These are phyloP conservation scores for Stagonosporopsis cucurbitacearum DNA, from an alignment of 2,329 filamentous ascomycete species.

Conservation along the genomic window DNA sequence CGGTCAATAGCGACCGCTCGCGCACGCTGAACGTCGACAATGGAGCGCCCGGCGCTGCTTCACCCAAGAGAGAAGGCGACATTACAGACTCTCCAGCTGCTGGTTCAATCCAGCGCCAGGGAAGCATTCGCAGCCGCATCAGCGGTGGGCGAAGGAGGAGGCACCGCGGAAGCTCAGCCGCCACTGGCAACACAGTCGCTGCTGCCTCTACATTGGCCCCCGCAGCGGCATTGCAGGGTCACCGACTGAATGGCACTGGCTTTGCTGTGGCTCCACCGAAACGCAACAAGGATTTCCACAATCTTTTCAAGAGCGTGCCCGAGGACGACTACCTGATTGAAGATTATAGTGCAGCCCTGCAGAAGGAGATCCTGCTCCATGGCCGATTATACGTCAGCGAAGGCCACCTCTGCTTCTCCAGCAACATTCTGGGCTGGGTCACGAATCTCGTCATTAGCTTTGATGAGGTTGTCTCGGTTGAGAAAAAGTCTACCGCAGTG, in stretches of 20 bases:
- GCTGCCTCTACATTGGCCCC: slow-evolving; percentile 73
- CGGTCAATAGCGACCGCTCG: slow-evolving; percentile 45
- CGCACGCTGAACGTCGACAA: slow-evolving; percentile 50
- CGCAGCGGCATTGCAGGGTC: slow-evolving; percentile 65
- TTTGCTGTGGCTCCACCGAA: slow-evolving; percentile 97
- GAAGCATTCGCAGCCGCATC: slow-evolving; percentile 61
- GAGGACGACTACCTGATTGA: slow-evolving; percentile 98
- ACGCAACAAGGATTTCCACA: slow-evolving; percentile 93
- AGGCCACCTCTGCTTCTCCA: slow-evolving; percentile 97
- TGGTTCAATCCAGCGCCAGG: slow-evolving; percentile 59
- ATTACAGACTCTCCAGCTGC: slow-evolving; percentile 66
- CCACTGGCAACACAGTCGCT: slow-evolving; percentile 70
- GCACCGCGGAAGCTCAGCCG: slow-evolving; percentile 80
- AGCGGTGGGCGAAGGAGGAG: slow-evolving; percentile 63
- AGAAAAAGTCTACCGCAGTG: slow-evolving; percentile 94
- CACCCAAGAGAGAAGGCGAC: slow-evolving; percentile 69
- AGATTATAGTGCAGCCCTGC: slow-evolving; percentile 95
- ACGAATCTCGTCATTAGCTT: slow-evolving; percentile 98
- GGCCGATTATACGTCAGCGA: slow-evolving; percentile 95
- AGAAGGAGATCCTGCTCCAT: slow-evolving; percentile 93
- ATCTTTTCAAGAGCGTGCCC: slow-evolving; percentile 91
- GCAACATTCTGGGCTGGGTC: slow-evolving; percentile 98
- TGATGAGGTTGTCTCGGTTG: slow-evolving; percentile 94
- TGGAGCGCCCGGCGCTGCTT: slow-evolving; percentile 34
- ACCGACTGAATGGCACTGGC: slow-evolving; percentile 88